phyloP scores from a whole-genome alignment of 2,329 filamentous ascomycete species.

The Monilinia laxa region DNA sequence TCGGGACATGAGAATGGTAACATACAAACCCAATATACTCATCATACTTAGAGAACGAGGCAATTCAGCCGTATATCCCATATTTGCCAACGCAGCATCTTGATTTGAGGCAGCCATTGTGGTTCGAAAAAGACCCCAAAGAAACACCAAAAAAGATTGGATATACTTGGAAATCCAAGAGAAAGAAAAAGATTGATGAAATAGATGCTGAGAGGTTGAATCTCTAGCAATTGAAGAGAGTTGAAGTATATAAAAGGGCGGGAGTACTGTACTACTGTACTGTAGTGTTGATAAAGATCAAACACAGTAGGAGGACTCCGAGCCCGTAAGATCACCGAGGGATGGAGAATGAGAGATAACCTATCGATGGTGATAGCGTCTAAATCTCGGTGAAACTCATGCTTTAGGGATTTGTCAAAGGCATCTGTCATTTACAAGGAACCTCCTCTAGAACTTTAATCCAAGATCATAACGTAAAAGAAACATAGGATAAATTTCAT shows the following conservation, averaged over 20 bases:
- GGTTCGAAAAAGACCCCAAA: neutral
- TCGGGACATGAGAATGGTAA: slow-evolving; percentile 22
- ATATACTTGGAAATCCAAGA: neutral
- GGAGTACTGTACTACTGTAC: no score
- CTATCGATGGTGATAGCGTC: slow-evolving; percentile 25
- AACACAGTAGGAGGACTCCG: slow-evolving; percentile 20
- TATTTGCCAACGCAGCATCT: slow-evolving; percentile 22
- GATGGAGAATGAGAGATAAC: slow-evolving; percentile 25
- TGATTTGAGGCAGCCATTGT: slow-evolving; percentile 15
- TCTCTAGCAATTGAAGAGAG: slow-evolving; percentile 6
- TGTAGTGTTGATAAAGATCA: slow-evolving; percentile 10
- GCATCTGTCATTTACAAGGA: slow-evolving; percentile 29
- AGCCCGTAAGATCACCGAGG: slow-evolving; percentile 25
- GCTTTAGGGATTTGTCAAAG: slow-evolving; percentile 27
- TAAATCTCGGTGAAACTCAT: slow-evolving; percentile 28
- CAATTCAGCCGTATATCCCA: slow-evolving; percentile 68
- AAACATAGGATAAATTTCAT: neutral
- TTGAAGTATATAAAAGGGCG: neutral
- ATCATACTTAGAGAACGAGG: slow-evolving; percentile 68
- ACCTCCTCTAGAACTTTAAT: slow-evolving; percentile 2
- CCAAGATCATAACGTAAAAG: slow-evolving; percentile 11
- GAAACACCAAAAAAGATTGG: neutral
- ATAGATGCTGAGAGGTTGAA: slow-evolving; percentile 11
- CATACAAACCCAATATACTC: slow-evolving; percentile 58
- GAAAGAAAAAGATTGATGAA: neutral